Conservation (phyloP, 192 early-diverging fungal species). For the Coemansia sp. region DNA sequence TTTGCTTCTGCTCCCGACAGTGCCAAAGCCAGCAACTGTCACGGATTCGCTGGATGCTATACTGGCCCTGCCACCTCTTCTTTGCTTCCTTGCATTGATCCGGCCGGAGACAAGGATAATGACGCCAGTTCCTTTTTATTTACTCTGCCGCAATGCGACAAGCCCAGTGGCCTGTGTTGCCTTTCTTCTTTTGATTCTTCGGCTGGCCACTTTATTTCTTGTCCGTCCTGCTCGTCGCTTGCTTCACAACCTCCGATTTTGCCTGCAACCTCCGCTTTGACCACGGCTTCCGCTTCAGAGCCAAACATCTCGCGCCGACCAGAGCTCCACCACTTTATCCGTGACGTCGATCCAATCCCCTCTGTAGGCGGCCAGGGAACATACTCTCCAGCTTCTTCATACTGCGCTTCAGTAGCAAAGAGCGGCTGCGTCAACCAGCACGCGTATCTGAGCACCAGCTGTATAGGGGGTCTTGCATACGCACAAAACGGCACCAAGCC, state of each 20-base stretch:
- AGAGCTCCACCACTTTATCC: too few species aligned
- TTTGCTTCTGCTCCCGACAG: too few species aligned
- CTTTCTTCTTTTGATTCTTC: background rate
- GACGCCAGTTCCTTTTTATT: background rate
- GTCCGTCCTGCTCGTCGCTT: background rate
- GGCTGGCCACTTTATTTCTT: background rate
- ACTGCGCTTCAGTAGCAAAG: too few species aligned
- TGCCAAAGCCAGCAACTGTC: too few species aligned
- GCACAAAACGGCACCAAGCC: background rate
- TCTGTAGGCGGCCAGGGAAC: too few species aligned
- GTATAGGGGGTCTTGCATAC: too few species aligned
- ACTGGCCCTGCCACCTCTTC: background rate
- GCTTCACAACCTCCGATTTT: background rate
- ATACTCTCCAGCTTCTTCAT: too few species aligned
- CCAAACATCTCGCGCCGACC: too few species aligned
- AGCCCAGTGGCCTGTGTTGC: background rate
- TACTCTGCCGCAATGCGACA: slow-evolving; percentile 1
- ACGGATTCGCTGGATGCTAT: background rate
- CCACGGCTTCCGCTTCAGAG: background rate
- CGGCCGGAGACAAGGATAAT: background rate
- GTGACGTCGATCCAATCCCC: too few species aligned
- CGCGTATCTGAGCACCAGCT: too few species aligned
- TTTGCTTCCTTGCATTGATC: background rate
- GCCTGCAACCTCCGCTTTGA: too few species aligned
- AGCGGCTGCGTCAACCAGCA: too few species aligned